phyloP scores from a whole-genome alignment of 2,329 filamentous ascomycete genomes.

The Aspergillus phoenicis region DNA sequence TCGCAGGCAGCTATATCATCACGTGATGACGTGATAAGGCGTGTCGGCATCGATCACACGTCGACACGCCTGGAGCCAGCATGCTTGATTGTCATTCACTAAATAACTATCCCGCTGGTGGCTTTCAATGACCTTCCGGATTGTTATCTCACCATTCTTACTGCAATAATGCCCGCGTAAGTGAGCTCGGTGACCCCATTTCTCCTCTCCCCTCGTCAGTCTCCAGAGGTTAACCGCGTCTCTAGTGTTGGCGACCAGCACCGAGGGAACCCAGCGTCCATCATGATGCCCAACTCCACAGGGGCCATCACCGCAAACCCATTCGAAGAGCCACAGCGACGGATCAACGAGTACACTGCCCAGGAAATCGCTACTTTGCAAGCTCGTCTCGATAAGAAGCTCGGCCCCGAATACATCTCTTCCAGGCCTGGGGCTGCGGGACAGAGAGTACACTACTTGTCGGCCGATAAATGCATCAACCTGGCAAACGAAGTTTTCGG shows the following conservation, averaged over 20 bases:
- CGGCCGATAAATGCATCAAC: constrained; percentile 95
- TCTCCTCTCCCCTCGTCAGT: background rate
- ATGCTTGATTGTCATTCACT: background rate
- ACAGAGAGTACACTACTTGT: constrained; percentile 86
- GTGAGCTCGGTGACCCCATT: constrained; percentile 18
- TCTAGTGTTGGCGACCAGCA: constrained; percentile 71
- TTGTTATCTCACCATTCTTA: constrained; percentile 11
- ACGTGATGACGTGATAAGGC: constrained; percentile 38
- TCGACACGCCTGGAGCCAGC: constrained; percentile 7
- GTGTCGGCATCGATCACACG: constrained; percentile 27
- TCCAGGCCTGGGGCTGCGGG: constrained; percentile 80
- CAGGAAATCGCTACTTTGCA: constrained; percentile 86
- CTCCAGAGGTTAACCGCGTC: constrained; percentile 26
- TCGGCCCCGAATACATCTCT: constrained; percentile 95
- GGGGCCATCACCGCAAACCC: constrained; percentile 63
- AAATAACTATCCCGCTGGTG: background rate
- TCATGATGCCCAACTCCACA: constrained; percentile 44
- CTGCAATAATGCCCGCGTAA: constrained; percentile 51
- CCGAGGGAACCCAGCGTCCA: constrained; percentile 45
- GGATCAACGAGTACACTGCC: constrained; percentile 81
- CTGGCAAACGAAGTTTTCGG: constrained; percentile 94
- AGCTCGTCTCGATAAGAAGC: constrained; percentile 82
- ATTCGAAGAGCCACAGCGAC: constrained; percentile 71
- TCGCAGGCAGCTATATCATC: constrained; percentile 15
- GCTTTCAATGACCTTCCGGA: constrained; percentile 10